Conservation (phyloP, 2,329 filamentous ascomycete species). For the Leptographium wingfieldii region DNA sequence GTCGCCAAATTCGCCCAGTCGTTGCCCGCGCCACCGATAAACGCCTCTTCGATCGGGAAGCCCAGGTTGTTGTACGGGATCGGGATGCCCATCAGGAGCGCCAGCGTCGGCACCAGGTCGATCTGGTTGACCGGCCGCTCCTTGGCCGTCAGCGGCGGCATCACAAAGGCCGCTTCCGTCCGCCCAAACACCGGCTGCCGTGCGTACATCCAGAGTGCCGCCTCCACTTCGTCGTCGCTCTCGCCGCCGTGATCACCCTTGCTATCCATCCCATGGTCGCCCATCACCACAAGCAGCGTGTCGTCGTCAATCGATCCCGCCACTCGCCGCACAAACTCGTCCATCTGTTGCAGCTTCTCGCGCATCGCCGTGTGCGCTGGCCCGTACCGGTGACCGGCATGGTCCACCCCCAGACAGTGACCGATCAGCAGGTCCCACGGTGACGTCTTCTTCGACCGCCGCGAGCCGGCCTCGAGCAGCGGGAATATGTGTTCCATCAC, state of each 20-base stretch:
- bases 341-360: conserved; percentile 84
- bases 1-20: conserved; percentile 66
- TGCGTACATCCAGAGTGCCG: conserved; percentile 97
- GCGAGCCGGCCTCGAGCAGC: conserved; percentile 51
- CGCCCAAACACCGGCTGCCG: conserved; percentile 77
- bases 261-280: conserved; percentile 96
- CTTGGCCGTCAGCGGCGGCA: conserved; percentile 59
- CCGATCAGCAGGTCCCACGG: conserved; percentile 93
- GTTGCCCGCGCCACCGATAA: conserved; percentile 55
- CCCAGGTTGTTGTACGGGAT: conserved; percentile 96
- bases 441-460: neutral
- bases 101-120: conserved; percentile 84
- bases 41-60: conserved; percentile 85
- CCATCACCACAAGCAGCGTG: conserved; percentile 88
- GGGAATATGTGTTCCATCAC: conserved; percentile 86
- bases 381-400: conserved; percentile 92
- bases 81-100: conserved; percentile 76
- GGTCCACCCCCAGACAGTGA: conserved; percentile 89
- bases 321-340: conserved; percentile 61
- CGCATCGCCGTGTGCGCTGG: conserved; percentile 88
- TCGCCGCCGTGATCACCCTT: conserved; percentile 99
- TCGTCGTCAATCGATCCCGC: conserved; percentile 64
- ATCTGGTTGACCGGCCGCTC: conserved; percentile 71
- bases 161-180: conserved; percentile 42
- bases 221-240: conserved; percentile 89